Percentiles rank a stretch among this genome's conserved stretches.
Conservation (phyloP, 1,284 basidiomycete species). For the Boletus albobrunnescens region DNA sequence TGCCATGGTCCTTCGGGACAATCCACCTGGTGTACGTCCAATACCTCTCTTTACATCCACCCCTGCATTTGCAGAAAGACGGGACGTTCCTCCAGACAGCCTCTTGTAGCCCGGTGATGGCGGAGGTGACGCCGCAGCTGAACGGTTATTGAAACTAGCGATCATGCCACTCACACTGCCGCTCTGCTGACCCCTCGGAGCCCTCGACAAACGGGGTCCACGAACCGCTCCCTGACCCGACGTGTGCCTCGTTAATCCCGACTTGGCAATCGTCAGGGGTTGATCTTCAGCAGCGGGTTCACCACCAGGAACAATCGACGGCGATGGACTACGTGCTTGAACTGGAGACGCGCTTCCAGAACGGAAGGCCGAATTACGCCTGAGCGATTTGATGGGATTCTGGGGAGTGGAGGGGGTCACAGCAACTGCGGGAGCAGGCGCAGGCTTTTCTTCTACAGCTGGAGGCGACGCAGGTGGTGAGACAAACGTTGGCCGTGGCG, state of each 20-base stretch:
- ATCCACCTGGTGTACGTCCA: constrained; percentile 47
- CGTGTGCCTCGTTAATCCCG: constrained; percentile 40
- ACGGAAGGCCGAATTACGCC: constrained; percentile 29
- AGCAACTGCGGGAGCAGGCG: constrained; percentile 34
- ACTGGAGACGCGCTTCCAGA: constrained; percentile 34
- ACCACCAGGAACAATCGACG: constrained; percentile 29
- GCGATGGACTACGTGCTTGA: constrained; percentile 43
- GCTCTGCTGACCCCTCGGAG: constrained; percentile 40
- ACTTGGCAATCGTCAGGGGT: constrained; percentile 27
- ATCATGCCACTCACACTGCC: constrained; percentile 52
- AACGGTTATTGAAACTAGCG: constrained; percentile 52
- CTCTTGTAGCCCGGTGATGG: constrained; percentile 41
- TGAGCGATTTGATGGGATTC: constrained; percentile 38
- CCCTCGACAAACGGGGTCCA: constrained; percentile 49
- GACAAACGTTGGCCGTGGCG: constrained; percentile 26
- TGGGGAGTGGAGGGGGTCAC: constrained; percentile 47
- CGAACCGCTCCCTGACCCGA: constrained; percentile 49
- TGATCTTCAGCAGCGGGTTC: constrained; percentile 37
- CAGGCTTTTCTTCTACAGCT: constrained; percentile 27
- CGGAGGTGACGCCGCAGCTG: constrained; percentile 38
- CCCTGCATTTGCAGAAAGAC: constrained; percentile 23
- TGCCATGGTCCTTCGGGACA: constrained; percentile 72
- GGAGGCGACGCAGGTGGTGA: constrained; percentile 33
- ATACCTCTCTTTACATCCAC: constrained; percentile 35
- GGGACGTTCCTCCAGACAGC: constrained; percentile 41